Evolutionary conservation across 345 rosid species (phyloP).

Genomic region (Lepidium africanum): DNA sequence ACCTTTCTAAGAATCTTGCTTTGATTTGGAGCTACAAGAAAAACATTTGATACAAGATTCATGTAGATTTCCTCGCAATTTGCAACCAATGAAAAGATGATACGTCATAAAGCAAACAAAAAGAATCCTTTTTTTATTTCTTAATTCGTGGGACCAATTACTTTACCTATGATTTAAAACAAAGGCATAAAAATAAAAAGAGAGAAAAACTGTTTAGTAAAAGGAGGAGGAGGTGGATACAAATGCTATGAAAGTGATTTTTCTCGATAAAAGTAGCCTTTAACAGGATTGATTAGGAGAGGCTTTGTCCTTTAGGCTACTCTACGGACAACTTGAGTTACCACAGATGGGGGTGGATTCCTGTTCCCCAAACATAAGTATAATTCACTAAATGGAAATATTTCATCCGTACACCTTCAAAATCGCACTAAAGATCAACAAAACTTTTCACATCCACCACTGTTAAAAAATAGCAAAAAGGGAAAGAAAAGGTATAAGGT

Average conservation of each 20-base stretch:
- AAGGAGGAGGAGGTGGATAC: slow-evolving; percentile 5
- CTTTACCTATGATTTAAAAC: slow-evolving; percentile 22
- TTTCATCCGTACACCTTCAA: slow-evolving; percentile 12
- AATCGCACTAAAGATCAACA: background rate
- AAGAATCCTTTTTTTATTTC: slow-evolving; percentile 22
- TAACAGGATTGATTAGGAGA: slow-evolving; percentile 9
- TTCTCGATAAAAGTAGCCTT: slow-evolving; percentile 23
- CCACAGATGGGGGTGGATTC: slow-evolving; percentile 15
- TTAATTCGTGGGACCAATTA: slow-evolving; percentile 17
- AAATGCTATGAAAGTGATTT: slow-evolving; percentile 20
- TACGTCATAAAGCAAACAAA: slow-evolving; percentile 20
- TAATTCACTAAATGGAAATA: slow-evolving; percentile 16
- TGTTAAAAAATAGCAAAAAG: slow-evolving; percentile 17
- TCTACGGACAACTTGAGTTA: slow-evolving; percentile 10
- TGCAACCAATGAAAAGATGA: slow-evolving; percentile 16
- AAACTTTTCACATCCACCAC: slow-evolving; percentile 12
- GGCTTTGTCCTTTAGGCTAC: slow-evolving; percentile 20
- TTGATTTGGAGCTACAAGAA: slow-evolving; percentile 20
- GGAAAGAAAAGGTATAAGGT: background rate
- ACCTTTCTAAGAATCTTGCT: slow-evolving; percentile 23
- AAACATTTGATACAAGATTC: slow-evolving; percentile 25
- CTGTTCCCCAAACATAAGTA: slow-evolving; percentile 21
- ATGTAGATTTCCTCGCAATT: slow-evolving; percentile 19
- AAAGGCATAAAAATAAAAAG: slow-evolving; percentile 21
- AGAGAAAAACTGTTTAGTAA: slow-evolving; percentile 2